Percentiles rank a stretch among this genome's conserved stretches.
Conservation (phyloP, 306 rosid species). For the Arachis hypogaea region DNA sequence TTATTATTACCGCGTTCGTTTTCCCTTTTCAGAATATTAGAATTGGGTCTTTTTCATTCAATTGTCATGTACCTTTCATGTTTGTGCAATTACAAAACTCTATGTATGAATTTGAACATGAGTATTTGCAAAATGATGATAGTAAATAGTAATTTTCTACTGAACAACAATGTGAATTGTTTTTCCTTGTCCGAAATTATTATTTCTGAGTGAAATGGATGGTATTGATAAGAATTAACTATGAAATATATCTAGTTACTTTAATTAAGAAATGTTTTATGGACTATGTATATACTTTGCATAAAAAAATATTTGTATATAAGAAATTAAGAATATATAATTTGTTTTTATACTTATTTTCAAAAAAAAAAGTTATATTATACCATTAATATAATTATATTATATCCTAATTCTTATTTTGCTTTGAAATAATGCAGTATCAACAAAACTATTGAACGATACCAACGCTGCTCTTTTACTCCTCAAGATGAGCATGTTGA, state of each 20-base stretch:
- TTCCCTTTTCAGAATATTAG: constrained; percentile 13
- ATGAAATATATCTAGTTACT: background rate
- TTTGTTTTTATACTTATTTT: background rate
- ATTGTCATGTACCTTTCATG: background rate
- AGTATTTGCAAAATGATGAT: too few species aligned
- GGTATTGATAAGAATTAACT: background rate
- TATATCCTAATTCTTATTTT: background rate
- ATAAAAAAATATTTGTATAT: too few species aligned
- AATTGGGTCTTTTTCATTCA: background rate
- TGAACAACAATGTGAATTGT: too few species aligned
- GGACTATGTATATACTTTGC: too few species aligned
- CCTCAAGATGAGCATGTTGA: constrained; percentile 59
- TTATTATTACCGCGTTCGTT: background rate
- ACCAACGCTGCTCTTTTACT: constrained; percentile 66
- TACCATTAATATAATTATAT: too few species aligned
- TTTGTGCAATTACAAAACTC: background rate
- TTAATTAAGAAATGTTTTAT: too few species aligned
- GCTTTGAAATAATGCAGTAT: constrained; percentile 42
- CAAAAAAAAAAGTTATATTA: too few species aligned
- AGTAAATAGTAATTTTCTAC: too few species aligned
- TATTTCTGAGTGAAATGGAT: background rate
- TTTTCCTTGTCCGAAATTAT: background rate
- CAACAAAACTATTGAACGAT: constrained; percentile 71
- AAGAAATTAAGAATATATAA: background rate
- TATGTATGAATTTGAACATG: background rate